Evolutionary conservation across 2,329 filamentous ascomycete species (phyloP).

Genomic region (Ustulina deusta): DNA sequence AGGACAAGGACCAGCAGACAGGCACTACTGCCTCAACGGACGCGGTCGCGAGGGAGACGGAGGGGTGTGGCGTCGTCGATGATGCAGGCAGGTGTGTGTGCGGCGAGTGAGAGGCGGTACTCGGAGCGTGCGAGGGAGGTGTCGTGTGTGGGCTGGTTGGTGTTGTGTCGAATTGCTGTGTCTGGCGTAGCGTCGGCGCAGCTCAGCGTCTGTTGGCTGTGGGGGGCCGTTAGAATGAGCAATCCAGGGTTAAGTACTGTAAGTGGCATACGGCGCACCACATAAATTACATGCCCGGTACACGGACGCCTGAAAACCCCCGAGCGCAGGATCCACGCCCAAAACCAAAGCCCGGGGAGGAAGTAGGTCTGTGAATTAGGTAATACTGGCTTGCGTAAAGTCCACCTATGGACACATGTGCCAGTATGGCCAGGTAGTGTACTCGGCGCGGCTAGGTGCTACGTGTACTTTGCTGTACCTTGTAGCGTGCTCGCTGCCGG

Average conservation of each 20-base stretch:
- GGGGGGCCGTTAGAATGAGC: slow-evolving; percentile 12
- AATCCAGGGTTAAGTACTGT: neutral
- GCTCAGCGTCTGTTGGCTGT: neutral
- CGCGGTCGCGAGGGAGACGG: slow-evolving; percentile 2
- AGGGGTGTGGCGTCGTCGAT: neutral
- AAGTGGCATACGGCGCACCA: too few species aligned
- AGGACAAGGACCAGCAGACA: slow-evolving; percentile 6
- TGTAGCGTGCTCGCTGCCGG: too few species aligned
- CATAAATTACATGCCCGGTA: neutral
- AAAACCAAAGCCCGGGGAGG: neutral
- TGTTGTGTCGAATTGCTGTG: neutral
- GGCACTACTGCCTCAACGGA: slow-evolving; percentile 1
- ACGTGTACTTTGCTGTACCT: too few species aligned
- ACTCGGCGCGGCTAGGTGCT: neutral
- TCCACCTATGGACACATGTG: neutral
- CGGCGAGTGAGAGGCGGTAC: neutral
- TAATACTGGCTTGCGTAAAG: neutral
- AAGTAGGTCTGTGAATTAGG: neutral
- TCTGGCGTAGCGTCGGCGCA: neutral
- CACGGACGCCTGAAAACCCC: neutral
- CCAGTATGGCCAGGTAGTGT: neutral
- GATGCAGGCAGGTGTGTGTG: neutral
- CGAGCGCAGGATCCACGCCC: neutral
- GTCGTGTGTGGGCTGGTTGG: neutral
- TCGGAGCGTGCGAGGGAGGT: slow-evolving; percentile 1